These are phyloP conservation scores for Backusella mclennaniae DNA, from an alignment of 192 early-diverging fungal species.

Conservation along the genomic window DNA sequence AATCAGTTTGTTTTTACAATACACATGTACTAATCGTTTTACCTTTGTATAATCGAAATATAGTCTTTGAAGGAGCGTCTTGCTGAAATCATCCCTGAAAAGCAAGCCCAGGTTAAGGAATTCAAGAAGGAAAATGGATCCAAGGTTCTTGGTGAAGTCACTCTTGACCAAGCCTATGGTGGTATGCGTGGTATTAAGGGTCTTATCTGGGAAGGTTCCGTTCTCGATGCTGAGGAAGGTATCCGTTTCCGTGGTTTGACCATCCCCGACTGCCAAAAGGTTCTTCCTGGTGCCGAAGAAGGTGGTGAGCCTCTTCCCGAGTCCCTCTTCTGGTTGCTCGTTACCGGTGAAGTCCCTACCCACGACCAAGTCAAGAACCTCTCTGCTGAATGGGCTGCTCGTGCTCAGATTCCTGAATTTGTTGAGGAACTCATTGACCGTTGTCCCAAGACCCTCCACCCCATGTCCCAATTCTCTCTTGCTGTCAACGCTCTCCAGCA, in stretches of 20 bases:
- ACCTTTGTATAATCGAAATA: constrained; percentile 28
- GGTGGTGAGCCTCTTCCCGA: constrained; percentile 97
- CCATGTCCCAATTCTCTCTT: constrained; percentile 98
- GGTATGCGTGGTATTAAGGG: constrained; percentile 99
- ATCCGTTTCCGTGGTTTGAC: constrained; percentile 97
- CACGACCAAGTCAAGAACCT: constrained; percentile 84
- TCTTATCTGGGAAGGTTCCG: constrained; percentile 97
- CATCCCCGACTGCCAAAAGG: constrained; percentile 95
- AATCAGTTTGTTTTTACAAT: not conserved
- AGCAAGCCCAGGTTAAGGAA: constrained; percentile 93
- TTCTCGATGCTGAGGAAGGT: constrained; percentile 96
- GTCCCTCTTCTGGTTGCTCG: constrained; percentile 96
- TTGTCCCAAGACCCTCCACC: constrained; percentile 98
- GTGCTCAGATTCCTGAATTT: constrained; percentile 87
- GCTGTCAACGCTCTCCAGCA: constrained; percentile 98
- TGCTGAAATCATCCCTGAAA: constrained; percentile 90
- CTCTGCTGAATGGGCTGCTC: constrained; percentile 96
- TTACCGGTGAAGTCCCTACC: constrained; percentile 97
- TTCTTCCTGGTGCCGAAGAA: constrained; percentile 84
- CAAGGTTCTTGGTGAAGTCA: constrained; percentile 90
- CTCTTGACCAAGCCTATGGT: constrained; percentile 97
- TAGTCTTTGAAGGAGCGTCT: constrained; percentile 94
- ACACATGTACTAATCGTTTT: not conserved
- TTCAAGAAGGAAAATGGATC: constrained; percentile 89
- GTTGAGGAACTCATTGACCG: constrained; percentile 98